These are phyloP conservation scores for Lumnitzera littorea DNA, from an alignment of 345 rosid species.

Conservation along the genomic window DNA sequence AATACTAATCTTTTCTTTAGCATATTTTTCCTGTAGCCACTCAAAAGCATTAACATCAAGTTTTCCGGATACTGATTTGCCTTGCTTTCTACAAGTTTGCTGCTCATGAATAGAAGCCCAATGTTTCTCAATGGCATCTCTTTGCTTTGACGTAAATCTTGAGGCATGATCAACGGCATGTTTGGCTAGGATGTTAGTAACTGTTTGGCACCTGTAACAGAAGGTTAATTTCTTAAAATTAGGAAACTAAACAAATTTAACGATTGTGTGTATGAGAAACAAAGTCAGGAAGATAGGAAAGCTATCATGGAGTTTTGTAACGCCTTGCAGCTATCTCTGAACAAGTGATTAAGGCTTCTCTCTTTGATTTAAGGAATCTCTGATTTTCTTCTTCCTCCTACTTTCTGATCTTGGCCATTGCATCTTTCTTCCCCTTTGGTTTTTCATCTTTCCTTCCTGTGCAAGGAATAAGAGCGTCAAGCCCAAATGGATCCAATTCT, in stretches of 20 bases:
- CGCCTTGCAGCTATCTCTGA: slow-evolving; percentile 91
- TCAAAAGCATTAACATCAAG: slow-evolving; percentile 91
- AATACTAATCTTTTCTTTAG: slow-evolving; percentile 81
- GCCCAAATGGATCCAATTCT: slow-evolving; percentile 92
- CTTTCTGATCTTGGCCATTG: slow-evolving; percentile 24
- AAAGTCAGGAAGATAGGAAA: background rate
- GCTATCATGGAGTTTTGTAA: slow-evolving; percentile 77
- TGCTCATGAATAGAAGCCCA: slow-evolving; percentile 88
- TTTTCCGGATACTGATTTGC: slow-evolving; percentile 83
- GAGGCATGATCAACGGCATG: slow-evolving; percentile 74
- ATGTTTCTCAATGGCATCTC: slow-evolving; percentile 79
- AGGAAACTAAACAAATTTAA: background rate
- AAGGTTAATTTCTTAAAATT: background rate
- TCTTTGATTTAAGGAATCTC: slow-evolving; percentile 61
- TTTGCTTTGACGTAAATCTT: slow-evolving; percentile 73
- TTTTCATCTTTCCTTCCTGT: slow-evolving; percentile 49
- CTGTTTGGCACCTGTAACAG: slow-evolving; percentile 85
- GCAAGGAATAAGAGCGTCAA: slow-evolving; percentile 59
- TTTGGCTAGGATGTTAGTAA: slow-evolving; percentile 88
- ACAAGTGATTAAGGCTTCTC: slow-evolving; percentile 81
- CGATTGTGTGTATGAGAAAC: background rate
- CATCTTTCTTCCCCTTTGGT: slow-evolving; percentile 49
- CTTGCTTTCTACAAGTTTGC: slow-evolving; percentile 76
- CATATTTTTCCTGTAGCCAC: slow-evolving; percentile 78
- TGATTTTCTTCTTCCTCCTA: slow-evolving; percentile 51